A percentile compares a stretch with the other conserved stretches of the same genome.
Evolutionary conservation across 768 basidiomycete genomes (phyloP).

Genomic region (Crepidotus variabilis): DNA sequence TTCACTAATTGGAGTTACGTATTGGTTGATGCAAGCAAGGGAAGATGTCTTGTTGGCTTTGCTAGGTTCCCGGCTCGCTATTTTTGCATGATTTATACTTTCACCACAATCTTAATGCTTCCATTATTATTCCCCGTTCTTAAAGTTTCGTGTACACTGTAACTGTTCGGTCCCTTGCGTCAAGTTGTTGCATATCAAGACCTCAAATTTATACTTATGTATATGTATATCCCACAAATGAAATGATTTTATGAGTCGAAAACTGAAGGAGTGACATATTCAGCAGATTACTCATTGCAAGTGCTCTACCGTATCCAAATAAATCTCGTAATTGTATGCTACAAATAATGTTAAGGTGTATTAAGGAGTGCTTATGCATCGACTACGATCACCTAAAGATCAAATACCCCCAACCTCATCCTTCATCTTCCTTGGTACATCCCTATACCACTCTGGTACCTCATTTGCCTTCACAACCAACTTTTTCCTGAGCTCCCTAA

Average conservation of each 20-base stretch:
- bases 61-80: conserved; percentile 8
- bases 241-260: too few species aligned
- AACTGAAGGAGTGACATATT: too few species aligned
- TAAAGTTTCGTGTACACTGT: not conserved
- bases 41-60: conserved; percentile 14
- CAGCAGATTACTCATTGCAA: too few species aligned
- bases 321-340: too few species aligned
- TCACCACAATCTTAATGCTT: not conserved
- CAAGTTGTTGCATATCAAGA: too few species aligned
- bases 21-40: conserved; percentile 18
- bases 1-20: conserved; percentile 19
- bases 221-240: too few species aligned
- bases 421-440: conserved; percentile 55
- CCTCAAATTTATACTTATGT: too few species aligned
- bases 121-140: not conserved
- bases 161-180: too few species aligned
- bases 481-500: conserved; percentile 57
- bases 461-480: conserved; percentile 67
- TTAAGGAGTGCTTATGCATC: too few species aligned
- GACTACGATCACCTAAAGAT: too few species aligned
- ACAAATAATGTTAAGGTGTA: too few species aligned
- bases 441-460: conserved; percentile 76
- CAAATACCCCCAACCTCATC: conserved; percentile 2
- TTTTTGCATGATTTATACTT: not conserved
- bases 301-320: too few species aligned